Percentiles rank a stretch among this genome's conserved stretches.
Conservation (phyloP, 805 yeast species). For the Grigorovia humatica region DNA sequence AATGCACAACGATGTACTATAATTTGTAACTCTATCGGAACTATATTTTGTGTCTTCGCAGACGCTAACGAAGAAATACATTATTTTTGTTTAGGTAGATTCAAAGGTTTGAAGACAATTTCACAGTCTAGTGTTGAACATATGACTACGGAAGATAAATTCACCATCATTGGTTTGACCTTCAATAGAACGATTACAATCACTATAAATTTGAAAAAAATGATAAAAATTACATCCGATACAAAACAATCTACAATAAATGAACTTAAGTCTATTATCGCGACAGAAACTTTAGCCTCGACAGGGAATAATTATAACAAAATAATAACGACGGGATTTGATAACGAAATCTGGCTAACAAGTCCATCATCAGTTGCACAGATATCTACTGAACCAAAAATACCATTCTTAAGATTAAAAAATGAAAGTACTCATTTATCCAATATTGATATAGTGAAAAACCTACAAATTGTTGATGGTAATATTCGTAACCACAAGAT, state of each 20-base stretch:
- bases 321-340: neutral
- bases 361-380: slow-evolving; percentile 2
- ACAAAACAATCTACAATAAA: neutral
- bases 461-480: neutral
- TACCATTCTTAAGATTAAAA: neutral
- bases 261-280: neutral
- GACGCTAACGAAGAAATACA: neutral
- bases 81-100: slow-evolving; percentile 13
- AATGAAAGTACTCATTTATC: neutral
- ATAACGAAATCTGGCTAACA: slow-evolving; percentile 1
- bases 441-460: neutral
- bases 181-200: neutral
- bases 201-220: neutral
- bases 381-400: neutral
- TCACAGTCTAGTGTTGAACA: neutral
- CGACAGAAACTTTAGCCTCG: neutral
- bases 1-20: slow-evolving; percentile 14
- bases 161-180: neutral
- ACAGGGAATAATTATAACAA: neutral
- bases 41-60: slow-evolving; percentile 12
- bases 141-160: neutral
- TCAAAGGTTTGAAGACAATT: slow-evolving; percentile 17
- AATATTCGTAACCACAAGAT: neutral
- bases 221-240: neutral
- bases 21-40: slow-evolving; percentile 18